Evolutionary conservation across 2,329 filamentous ascomycete genomes (phyloP).

Genomic region (Blastomyces percursus): DNA sequence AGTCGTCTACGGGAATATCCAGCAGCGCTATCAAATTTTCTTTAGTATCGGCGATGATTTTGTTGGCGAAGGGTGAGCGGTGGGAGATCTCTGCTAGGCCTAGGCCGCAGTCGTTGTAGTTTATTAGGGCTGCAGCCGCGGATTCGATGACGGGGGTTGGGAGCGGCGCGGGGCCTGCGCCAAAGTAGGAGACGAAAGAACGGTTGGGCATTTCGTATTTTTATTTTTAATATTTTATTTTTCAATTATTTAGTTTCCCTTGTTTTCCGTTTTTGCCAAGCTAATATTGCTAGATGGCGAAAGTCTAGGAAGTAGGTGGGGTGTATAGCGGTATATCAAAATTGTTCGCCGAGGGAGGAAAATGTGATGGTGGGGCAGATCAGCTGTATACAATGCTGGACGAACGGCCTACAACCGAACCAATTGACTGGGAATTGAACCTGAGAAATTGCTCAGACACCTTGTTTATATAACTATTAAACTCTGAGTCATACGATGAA

Average conservation of each 20-base stretch:
- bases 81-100: constrained; percentile 87
- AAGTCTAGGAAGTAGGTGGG: background rate
- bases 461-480: background rate
- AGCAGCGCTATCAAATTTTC: constrained; percentile 61
- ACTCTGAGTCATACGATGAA: background rate
- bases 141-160: constrained; percentile 70
- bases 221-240: background rate
- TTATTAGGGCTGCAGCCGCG: constrained; percentile 65
- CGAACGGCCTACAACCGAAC: background rate
- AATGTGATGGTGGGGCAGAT: background rate
- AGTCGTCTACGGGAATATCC: constrained; percentile 65
- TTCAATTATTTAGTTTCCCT: background rate
- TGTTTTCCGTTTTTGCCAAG: background rate
- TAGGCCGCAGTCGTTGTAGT: constrained; percentile 71
- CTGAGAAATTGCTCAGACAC: background rate
- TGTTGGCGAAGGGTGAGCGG: constrained; percentile 64
- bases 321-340: background rate
- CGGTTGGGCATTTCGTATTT: constrained; percentile 13
- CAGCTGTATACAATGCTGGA: background rate
- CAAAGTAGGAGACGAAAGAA: constrained; percentile 54
- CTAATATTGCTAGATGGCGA: background rate
- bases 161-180: constrained; percentile 78
- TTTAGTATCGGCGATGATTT: constrained; percentile 71
- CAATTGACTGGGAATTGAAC: background rate
- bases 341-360: too few relatives aligned